Base-by-base conservation (phyloP, 2,329 filamentous ascomycete genomes). In the Zarea fungicola region DNA sequence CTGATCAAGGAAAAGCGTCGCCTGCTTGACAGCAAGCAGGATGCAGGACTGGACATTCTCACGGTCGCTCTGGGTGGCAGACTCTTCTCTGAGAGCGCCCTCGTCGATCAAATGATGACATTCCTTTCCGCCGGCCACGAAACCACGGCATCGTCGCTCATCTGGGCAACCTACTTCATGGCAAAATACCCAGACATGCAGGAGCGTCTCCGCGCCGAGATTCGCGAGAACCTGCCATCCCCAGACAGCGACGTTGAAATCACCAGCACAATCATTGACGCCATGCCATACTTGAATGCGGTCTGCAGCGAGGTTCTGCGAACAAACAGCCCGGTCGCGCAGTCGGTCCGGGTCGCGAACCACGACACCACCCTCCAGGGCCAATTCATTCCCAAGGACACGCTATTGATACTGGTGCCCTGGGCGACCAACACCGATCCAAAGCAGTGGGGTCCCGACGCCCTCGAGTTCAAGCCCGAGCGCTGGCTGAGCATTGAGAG, bases 231-330 rank as follows among this genome's bases (percentile, higher is more conserved):
- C 4, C 56, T 71, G 2, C 64, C 65, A 2, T 66, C 71, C 0
- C 54, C 65, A 21, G 60, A 60, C 25, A 60, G 57, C 45, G 56
- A 50, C n/a, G 55, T 58, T 28, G 58, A 63, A n/a, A 61, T 62
- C n/a, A 69, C 60, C 29, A 66, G 64, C 50, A 48, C 59, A 5
- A 76, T 84, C 53, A 77, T 92, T 55, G 87, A 93, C 66, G 73
- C 74, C 48, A 78, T 95, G 62, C 84, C 86, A 3, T 95, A 92
- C 64, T 79, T 93, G 37, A 82, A 87, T 60, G 89, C 89, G 26
- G 81, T 95, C 19, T 66, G 64, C 55, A 71, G 61, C 51, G 73
- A 76, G 54, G 62, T 69, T 1, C 54, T 76, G 9, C 65, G 73
- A 0, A 59, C 69, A 18, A 67, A 65, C 51, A 58, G 68, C 4